Percentiles rank a stretch among this genome's conserved stretches.
Evolutionary conservation across 2,329 filamentous ascomycete species (phyloP).

Genomic region (Phyllosticta citrichinensis): DNA sequence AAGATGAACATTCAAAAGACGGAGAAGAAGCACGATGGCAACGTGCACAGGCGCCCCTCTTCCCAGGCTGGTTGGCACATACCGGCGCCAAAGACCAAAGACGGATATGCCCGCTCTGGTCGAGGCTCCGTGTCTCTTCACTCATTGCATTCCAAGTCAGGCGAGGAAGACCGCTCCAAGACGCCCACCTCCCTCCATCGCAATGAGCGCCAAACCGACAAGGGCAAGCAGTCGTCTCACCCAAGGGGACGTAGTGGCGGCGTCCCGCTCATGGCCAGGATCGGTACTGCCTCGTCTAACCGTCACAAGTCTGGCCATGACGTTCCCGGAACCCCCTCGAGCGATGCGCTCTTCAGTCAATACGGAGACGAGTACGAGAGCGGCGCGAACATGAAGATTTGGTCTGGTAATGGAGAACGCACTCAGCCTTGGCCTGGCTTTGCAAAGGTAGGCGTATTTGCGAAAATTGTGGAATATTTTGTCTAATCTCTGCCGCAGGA

Average conservation of each 20-base stretch:
- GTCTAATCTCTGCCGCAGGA: slow-evolving; percentile 20
- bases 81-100: neutral
- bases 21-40: slow-evolving; percentile 27
- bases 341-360: slow-evolving; percentile 8
- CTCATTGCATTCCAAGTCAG: slow-evolving; percentile 14
- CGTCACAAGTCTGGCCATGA: neutral
- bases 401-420: slow-evolving; percentile 22
- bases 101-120: neutral
- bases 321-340: neutral
- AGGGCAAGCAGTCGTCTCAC: slow-evolving; percentile 29
- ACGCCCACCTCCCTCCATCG: neutral
- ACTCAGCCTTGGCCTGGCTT: slow-evolving; percentile 28
- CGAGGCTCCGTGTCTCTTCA: neutral
- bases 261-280: slow-evolving; percentile 24
- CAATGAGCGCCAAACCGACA: slow-evolving; percentile 13
- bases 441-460: slow-evolving; percentile 20
- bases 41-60: slow-evolving; percentile 13
- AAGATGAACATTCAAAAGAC: slow-evolving; percentile 30
- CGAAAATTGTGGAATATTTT: neutral
- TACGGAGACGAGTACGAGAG: neutral
- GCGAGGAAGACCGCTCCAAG: neutral
- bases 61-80: neutral
- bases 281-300: neutral
- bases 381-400: slow-evolving; percentile 28
- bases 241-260: slow-evolving; percentile 30